Conservation (phyloP, 352 stramenopile genomes). For the Globisporangium ultimum region DNA sequence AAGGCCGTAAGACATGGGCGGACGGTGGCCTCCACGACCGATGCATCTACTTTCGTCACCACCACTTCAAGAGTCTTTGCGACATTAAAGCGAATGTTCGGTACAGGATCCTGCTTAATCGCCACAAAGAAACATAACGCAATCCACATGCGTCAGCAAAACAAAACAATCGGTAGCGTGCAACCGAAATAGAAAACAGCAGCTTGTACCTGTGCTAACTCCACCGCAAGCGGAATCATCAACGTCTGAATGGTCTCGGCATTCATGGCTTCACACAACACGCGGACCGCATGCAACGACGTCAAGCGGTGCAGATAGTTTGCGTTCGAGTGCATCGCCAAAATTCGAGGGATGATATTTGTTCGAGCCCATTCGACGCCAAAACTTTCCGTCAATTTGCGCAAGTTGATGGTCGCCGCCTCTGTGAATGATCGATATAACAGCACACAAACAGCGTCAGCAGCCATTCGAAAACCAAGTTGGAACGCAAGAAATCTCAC, state of each 20-base stretch:
- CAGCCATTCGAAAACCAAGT: neutral
- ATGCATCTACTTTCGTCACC: constrained; percentile 59
- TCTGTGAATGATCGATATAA: constrained; percentile 26
- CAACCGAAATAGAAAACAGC: neutral
- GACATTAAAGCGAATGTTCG: constrained; percentile 99
- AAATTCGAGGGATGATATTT: constrained; percentile 93
- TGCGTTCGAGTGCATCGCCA: constrained; percentile 91
- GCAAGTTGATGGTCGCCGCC: constrained; percentile 96
- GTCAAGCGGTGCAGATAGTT: constrained; percentile 95
- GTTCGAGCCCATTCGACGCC: constrained; percentile 94
- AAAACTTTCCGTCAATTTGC: constrained; percentile 92
- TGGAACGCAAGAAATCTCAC: neutral
- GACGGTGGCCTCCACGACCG: constrained; percentile 68
- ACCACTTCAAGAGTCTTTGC: constrained; percentile 94
- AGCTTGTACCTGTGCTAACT: constrained; percentile 81
- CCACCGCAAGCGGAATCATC: constrained; percentile 91
- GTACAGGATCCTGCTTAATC: constrained; percentile 82
- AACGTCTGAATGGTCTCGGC: constrained; percentile 76
- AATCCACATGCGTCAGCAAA: constrained; percentile 7
- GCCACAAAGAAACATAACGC: constrained; percentile 7
- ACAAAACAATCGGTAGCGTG: constrained; percentile 19
- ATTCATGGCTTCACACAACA: constrained; percentile 74
- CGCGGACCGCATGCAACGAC: constrained; percentile 86
- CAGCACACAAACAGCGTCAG: neutral
- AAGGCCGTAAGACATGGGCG: constrained; percentile 84